Percentiles rank a stretch among this genome's conserved stretches.
Conservation (phyloP, 495 filamentous ascomycete genomes). For the Trichoderma gamsii region DNA sequence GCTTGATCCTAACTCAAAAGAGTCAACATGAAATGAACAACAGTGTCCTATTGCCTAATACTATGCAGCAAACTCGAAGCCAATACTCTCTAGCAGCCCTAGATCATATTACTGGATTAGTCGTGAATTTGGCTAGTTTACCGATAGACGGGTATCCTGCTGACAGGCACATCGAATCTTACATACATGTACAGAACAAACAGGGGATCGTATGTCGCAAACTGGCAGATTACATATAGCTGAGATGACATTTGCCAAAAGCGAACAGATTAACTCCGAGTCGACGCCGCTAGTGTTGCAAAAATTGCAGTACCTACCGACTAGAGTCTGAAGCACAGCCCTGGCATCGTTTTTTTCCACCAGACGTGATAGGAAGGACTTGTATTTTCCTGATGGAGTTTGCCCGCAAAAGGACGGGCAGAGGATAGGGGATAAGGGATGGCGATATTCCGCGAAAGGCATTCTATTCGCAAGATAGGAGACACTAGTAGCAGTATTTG, state of each 20-base stretch:
- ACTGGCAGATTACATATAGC: too few relatives aligned
- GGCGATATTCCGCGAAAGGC: neutral
- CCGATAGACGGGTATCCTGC: too few relatives aligned
- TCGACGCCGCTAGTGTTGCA: neutral
- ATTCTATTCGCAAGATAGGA: neutral
- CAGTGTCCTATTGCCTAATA: neutral
- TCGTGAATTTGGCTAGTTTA: too few relatives aligned
- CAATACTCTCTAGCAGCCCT: too few relatives aligned
- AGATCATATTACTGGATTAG: too few relatives aligned
- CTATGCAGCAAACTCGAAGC: neutral
- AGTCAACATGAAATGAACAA: neutral
- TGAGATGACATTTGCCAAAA: too few relatives aligned
- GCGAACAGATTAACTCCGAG: neutral
- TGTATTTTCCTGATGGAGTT: conserved; percentile 1
- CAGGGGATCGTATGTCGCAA: too few relatives aligned
- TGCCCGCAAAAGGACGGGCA: neutral
- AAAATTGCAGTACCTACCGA: neutral
- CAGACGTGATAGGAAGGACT: neutral
- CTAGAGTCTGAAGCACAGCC: neutral
- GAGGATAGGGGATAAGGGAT: neutral
- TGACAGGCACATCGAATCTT: too few relatives aligned
- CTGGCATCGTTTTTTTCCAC: conserved; percentile 3
- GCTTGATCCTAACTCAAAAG: neutral
- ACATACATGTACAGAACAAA: too few relatives aligned
- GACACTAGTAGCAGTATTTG: too few relatives aligned